Evolutionary conservation across 129 eudicot species (phyloP).

Genomic region (Chrysanthemum makinoi): DNA sequence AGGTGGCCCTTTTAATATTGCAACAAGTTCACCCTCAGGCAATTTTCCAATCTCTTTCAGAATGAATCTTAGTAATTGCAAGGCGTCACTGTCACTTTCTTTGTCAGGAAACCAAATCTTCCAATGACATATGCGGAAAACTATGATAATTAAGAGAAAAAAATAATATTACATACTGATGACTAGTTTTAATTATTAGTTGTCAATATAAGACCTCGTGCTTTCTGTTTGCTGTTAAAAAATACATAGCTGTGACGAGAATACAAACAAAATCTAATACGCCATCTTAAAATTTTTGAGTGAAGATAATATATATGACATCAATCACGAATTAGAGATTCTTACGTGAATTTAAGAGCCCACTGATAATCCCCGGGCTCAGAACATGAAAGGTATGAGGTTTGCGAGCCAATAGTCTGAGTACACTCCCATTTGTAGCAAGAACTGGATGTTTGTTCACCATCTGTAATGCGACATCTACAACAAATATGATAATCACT

Average conservation of each 20-base stretch:
- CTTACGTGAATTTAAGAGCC: constrained; percentile 7
- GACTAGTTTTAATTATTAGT: no score
- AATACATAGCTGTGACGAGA: no score
- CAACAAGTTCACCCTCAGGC: constrained; percentile 4
- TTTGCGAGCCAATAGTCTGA: constrained; percentile 25
- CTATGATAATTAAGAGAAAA: not conserved
- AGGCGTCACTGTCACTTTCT: constrained; percentile 3
- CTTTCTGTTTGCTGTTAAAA: no score
- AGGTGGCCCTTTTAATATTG: not conserved
- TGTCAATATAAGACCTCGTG: no score
- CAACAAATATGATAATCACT: not conserved
- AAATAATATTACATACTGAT: no score
- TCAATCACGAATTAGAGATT: not conserved
- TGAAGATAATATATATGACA: no score
- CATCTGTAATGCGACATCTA: constrained; percentile 31
- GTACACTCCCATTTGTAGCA: constrained; percentile 11
- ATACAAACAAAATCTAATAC: no score
- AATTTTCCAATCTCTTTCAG: constrained; percentile 5
- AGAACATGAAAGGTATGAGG: constrained; percentile 8
- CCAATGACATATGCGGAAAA: not conserved
- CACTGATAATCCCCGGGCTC: not conserved
- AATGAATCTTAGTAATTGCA: constrained; percentile 10
- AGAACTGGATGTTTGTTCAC: not conserved
- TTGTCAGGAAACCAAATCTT: not conserved
- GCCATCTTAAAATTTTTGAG: no score